These are phyloP conservation scores for Mikania micrantha DNA, from an alignment of 129 eudicot genomes.

Conservation along the genomic window DNA sequence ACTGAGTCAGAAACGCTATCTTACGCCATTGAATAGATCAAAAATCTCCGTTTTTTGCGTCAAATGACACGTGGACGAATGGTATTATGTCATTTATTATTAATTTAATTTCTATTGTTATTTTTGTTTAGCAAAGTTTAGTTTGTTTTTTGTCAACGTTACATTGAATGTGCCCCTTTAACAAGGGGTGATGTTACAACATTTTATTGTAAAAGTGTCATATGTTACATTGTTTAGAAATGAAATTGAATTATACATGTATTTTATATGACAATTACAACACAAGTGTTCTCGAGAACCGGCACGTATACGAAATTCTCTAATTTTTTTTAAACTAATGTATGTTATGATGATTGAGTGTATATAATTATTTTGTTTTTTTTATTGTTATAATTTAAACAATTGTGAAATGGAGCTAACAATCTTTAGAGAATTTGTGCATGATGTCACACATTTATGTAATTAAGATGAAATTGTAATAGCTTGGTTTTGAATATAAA, in stretches of 20 bases:
- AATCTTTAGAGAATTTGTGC: too few species aligned
- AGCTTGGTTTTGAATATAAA: too few species aligned
- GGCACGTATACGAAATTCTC: too few species aligned
- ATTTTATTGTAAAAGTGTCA: constrained; percentile 27
- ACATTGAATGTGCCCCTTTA: not conserved
- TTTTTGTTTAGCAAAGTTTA: not conserved
- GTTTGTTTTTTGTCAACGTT: not conserved
- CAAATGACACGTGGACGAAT: not conserved
- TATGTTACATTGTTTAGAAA: constrained; percentile 22
- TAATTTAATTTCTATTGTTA: constrained; percentile 15
- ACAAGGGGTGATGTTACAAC: not conserved
- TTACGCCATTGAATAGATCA: constrained; percentile 44
- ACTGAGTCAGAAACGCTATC: constrained; percentile 43
- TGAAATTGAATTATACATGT: constrained; percentile 16
- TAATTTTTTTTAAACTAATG: too few species aligned
- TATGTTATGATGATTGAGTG: too few species aligned
- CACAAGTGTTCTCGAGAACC: not conserved
- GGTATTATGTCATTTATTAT: not conserved
- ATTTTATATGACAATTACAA: too few species aligned
- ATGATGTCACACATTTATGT: too few species aligned
- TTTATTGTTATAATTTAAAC: too few species aligned
- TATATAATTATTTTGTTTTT: too few species aligned
- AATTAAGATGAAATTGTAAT: too few species aligned
- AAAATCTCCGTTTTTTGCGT: not conserved
- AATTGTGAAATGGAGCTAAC: too few species aligned